Evolutionary conservation across 495 filamentous ascomycete species (phyloP), one percentile per base, ranked within the genome.

Genomic region (Daldinia decipiens): DNA sequence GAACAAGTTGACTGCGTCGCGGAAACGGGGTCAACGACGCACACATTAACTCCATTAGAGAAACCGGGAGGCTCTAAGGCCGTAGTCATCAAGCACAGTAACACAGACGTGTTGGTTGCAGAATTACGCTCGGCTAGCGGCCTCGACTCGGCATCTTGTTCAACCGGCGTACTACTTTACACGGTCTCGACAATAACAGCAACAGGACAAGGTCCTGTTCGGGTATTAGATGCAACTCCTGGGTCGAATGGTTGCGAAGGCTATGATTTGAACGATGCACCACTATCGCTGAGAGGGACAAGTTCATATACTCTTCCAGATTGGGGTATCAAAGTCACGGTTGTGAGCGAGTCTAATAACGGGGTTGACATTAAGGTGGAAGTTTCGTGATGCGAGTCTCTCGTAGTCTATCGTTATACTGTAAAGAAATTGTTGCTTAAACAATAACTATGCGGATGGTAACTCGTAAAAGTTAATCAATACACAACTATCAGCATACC

Each of bases 161-260:
- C 75, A 1, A 71, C 69, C 1, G 75, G 75, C 39, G 69, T 77
- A 6, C 61, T 77, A 6, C 69, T 77, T 24, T 77, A 77, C 55
- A 74, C 70, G 6, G 64, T 77, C 1, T 77, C 75, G 12, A 74
- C 72, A 9, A 60, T 29, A 13, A 62, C 54, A 1, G 52, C 58
- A 0, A 73, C 75, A 4, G 75, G 75, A n/a, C 40, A 65, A 29
- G 72, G 75, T 4, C 69, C 75, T 9, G 50, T 77, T 32, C 69
- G 69, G 0, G 75, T 77, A 26, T 11, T 77, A 13, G 75, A 77
- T 50, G 51, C 67, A 11, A 77, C 65, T 0, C 72, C 75, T 24
- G 19, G 31, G 0, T 72, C 69, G 3, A 27, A 52, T 15, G 75
- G 72, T 13, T 77, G 75, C 34, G 63, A 63, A 9, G 75, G 69